phyloP scores from a whole-genome alignment of 148 eudicot genomes.

The Chenopodium berlandieri region DNA sequence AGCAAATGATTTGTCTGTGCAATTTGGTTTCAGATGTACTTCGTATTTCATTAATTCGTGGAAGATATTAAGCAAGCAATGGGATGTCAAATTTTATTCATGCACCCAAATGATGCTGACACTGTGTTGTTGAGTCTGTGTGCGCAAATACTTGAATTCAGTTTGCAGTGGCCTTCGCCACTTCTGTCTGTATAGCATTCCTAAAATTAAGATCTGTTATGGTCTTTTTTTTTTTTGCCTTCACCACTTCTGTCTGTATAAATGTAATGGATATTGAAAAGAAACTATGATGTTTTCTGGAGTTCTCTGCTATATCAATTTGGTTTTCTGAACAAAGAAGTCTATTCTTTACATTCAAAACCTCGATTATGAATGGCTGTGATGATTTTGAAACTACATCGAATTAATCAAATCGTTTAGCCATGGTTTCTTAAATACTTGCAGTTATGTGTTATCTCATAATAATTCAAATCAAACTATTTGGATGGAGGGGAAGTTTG shows the following conservation, averaged over 20 bases:
- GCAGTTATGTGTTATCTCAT: too few species aligned
- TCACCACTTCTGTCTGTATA: background rate
- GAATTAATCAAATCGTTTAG: too few species aligned
- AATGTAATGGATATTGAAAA: background rate
- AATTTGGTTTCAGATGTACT: background rate
- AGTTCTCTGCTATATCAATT: background rate
- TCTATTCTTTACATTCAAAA: too few species aligned
- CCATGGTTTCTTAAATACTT: too few species aligned
- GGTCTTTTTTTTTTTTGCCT: background rate
- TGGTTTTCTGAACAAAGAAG: too few species aligned
- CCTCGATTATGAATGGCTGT: too few species aligned
- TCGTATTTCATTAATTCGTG: background rate
- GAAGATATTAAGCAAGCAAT: too few species aligned
- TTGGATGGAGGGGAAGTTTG: too few species aligned
- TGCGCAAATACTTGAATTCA: background rate
- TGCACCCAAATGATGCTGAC: background rate
- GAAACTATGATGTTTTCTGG: background rate
- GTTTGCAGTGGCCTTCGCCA: too few species aligned
- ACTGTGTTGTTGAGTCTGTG: background rate
- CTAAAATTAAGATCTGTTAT: background rate
- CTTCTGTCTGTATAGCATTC: background rate
- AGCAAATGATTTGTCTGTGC: background rate
- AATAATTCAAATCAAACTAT: too few species aligned
- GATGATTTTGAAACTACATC: too few species aligned
- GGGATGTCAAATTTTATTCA: background rate